phyloP scores from a whole-genome alignment of 192 early-diverging fungal species.

The Spizellomyces punctatus region DNA sequence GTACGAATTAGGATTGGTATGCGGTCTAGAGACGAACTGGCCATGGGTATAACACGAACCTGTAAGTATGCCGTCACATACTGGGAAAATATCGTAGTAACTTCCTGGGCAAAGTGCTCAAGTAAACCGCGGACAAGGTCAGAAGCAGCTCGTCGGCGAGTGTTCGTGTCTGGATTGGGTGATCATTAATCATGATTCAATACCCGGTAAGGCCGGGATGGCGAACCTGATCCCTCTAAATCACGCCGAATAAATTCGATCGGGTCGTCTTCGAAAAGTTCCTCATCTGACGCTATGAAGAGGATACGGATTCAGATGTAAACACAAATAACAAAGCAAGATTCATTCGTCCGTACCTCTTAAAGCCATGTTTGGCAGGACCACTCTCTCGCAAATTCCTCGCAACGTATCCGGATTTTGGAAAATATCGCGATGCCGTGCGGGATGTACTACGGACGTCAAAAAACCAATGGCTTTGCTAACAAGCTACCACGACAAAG shows the following conservation, averaged over 20 bases:
- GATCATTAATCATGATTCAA: background rate
- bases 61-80: constrained; percentile 54
- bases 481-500: constrained; percentile 49
- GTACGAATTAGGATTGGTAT: background rate
- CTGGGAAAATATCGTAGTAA: constrained; percentile 78
- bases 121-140: constrained; percentile 91
- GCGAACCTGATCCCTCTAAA: constrained; percentile 67
- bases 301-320: background rate
- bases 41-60: no score
- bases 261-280: constrained; percentile 95
- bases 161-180: constrained; percentile 70
- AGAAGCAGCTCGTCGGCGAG: constrained; percentile 87
- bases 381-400: constrained; percentile 86
- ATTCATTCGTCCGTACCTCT: constrained; percentile 48
- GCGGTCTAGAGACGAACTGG: no score
- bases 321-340: background rate
- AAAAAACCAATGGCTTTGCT: constrained; percentile 89
- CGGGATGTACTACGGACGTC: constrained; percentile 80
- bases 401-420: constrained; percentile 67
- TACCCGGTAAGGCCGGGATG: background rate
- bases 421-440: constrained; percentile 75
- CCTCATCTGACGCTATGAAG: constrained; percentile 77
- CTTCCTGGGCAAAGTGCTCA: constrained; percentile 82
- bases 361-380: constrained; percentile 89
- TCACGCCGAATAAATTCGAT: constrained; percentile 93